Conservation (phyloP, 345 rosid genomes). For the Brassica incana region DNA sequence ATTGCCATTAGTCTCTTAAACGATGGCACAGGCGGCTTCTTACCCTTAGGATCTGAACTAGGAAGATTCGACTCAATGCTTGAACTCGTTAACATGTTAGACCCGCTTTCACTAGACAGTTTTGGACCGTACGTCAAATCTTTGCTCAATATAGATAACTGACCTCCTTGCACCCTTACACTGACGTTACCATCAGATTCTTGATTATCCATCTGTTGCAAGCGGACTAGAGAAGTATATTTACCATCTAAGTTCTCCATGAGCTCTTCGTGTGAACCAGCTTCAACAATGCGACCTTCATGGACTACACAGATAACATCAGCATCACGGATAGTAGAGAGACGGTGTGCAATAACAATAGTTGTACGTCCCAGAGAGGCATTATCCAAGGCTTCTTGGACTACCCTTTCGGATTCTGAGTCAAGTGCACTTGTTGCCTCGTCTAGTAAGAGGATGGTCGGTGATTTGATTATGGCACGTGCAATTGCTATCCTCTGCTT, state of each 20-base stretch:
- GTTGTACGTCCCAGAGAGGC: constrained; percentile 81
- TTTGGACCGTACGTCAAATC: constrained; percentile 43
- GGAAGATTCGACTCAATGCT: constrained; percentile 1
- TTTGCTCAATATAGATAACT: neutral
- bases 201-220: constrained; percentile 47
- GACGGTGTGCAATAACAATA: constrained; percentile 79
- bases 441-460: constrained; percentile 64
- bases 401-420: constrained; percentile 81
- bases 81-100: constrained; percentile 37
- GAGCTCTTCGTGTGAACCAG: constrained; percentile 75
- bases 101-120: constrained; percentile 42
- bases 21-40: constrained; percentile 42
- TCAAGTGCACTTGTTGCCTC: constrained; percentile 94
- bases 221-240: constrained; percentile 64
- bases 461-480: constrained; percentile 79
- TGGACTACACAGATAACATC: constrained; percentile 72
- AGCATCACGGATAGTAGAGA: constrained; percentile 82
- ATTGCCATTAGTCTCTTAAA: constrained; percentile 54
- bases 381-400: constrained; percentile 88
- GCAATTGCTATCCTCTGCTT: constrained; percentile 25
- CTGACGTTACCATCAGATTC: neutral
- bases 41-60: neutral
- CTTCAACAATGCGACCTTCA: constrained; percentile 76
- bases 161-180: constrained; percentile 33
- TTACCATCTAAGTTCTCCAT: constrained; percentile 65